Conservation (phyloP, 2,329 filamentous ascomycete species). For the Calonectria pseudoturangicola region DNA sequence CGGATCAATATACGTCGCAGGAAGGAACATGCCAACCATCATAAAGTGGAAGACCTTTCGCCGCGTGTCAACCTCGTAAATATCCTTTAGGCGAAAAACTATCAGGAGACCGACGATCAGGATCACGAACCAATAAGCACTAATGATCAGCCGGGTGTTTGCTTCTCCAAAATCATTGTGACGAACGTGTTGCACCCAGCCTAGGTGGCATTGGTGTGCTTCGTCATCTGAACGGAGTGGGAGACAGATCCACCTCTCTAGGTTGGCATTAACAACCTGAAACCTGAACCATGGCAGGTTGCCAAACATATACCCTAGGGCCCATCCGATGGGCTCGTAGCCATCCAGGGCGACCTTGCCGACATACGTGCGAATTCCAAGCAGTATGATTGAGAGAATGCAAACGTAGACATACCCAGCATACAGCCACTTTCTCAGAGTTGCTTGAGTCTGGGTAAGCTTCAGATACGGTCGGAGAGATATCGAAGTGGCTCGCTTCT, state of each 20-base stretch:
- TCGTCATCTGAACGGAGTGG: slow-evolving; percentile 66
- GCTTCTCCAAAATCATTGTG: slow-evolving; percentile 81
- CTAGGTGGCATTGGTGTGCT: slow-evolving; percentile 67
- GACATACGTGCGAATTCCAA: slow-evolving; percentile 83
- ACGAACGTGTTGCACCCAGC: slow-evolving; percentile 80
- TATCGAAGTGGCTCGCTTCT: slow-evolving; percentile 78
- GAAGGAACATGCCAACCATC: slow-evolving; percentile 97
- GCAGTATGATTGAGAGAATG: slow-evolving; percentile 79
- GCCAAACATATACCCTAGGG: slow-evolving; percentile 90
- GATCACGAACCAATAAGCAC: slow-evolving; percentile 82
- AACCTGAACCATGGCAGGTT: slow-evolving; percentile 83
- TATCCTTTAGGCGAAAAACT: slow-evolving; percentile 83
- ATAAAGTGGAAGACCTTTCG: slow-evolving; percentile 98
- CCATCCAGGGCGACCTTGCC: slow-evolving; percentile 78
- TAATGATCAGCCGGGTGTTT: slow-evolving; percentile 86
- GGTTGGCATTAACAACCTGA: slow-evolving; percentile 79
- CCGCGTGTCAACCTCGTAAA: slow-evolving; percentile 95
- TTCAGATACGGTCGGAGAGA: slow-evolving; percentile 84
- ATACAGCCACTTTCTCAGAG: slow-evolving; percentile 87
- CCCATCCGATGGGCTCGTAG: slow-evolving; percentile 93
- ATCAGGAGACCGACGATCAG: slow-evolving; percentile 82
- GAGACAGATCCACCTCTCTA: slow-evolving; percentile 85
- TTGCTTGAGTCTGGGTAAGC: slow-evolving; percentile 86
- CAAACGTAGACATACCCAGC: slow-evolving; percentile 85
- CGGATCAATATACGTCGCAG: slow-evolving; percentile 90